These are phyloP conservation scores for Coemansia sp. DNA, from an alignment of 192 early-diverging fungal species.

Conservation along the genomic window DNA sequence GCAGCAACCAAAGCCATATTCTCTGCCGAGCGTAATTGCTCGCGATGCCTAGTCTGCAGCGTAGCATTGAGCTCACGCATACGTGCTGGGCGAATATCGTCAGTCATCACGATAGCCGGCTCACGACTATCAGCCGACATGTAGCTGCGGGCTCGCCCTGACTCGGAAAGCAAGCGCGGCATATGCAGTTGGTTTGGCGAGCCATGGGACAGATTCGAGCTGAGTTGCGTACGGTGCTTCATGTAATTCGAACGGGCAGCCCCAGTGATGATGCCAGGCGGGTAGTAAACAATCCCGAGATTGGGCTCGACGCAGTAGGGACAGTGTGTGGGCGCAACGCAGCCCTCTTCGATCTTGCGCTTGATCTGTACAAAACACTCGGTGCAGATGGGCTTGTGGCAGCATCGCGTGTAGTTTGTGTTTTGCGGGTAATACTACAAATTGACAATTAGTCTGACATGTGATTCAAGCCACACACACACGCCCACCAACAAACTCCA, in stretches of 20 bases:
- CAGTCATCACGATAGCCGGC: slow-evolving; percentile 61
- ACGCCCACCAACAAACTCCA: neutral
- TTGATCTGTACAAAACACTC: slow-evolving; percentile 98
- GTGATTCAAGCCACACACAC: neutral
- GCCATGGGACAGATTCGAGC: slow-evolving; percentile 23
- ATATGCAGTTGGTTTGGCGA: neutral
- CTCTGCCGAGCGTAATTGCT: slow-evolving; percentile 28
- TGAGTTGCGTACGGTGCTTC: slow-evolving; percentile 17
- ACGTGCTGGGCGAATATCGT: slow-evolving; percentile 35
- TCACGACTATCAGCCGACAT: slow-evolving; percentile 54
- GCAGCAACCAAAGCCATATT: slow-evolving; percentile 45
- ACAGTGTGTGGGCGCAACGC: slow-evolving; percentile 66
- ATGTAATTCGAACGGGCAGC: neutral
- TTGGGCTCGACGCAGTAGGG: slow-evolving; percentile 87
- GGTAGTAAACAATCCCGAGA: slow-evolving; percentile 77
- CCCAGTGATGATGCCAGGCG: slow-evolving; percentile 27
- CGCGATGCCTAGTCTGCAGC: slow-evolving; percentile 16
- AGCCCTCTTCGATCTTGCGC: slow-evolving; percentile 67
- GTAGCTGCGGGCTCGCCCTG: slow-evolving; percentile 37
- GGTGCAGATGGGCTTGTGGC: slow-evolving; percentile 93
- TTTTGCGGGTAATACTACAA: slow-evolving; percentile 78
- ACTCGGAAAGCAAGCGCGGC: slow-evolving; percentile 6
- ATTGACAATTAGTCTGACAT: slow-evolving; percentile 15
- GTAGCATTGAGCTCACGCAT: slow-evolving; percentile 14
- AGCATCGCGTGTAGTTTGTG: slow-evolving; percentile 91